These are phyloP conservation scores for Collybia mongolica DNA, from an alignment of 768 basidiomycete genomes.

Conservation along the genomic window DNA sequence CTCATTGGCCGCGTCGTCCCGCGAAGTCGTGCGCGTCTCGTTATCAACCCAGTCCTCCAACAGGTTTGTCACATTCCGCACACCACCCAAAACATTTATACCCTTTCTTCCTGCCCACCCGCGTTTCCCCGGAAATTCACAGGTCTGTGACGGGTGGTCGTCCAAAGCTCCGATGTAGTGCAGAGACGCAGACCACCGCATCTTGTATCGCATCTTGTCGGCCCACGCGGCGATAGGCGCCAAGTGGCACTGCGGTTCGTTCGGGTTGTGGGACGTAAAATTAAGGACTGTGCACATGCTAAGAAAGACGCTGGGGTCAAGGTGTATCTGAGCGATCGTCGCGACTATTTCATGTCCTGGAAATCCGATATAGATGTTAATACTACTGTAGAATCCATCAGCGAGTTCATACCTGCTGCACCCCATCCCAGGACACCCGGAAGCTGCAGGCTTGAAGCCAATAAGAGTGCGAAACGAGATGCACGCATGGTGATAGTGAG, in stretches of 20 bases:
- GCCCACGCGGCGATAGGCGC: constrained; percentile 90
- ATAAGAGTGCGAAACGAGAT: constrained; percentile 1
- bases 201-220: constrained; percentile 60
- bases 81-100: constrained; percentile 73
- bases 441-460: constrained; percentile 1
- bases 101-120: constrained; percentile 64
- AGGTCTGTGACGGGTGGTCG: constrained; percentile 77
- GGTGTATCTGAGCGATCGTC: constrained; percentile 91
- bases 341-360: constrained; percentile 90
- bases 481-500: constrained; percentile 6
- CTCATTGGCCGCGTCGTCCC: constrained; percentile 54
- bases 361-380: background rate
- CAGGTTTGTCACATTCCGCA: constrained; percentile 72
- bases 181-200: constrained; percentile 70
- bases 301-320: constrained; percentile 69
- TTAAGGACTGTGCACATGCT: constrained; percentile 73
- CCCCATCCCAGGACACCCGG: constrained; percentile 35
- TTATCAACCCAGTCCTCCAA: constrained; percentile 48
- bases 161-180: constrained; percentile 75
- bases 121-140: constrained; percentile 70
- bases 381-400: background rate
- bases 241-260: constrained; percentile 65
- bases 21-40: constrained; percentile 14
- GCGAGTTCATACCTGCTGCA: constrained; percentile 32
- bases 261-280: constrained; percentile 30